Percentiles rank a stretch among this genome's conserved stretches.
Conservation (phyloP, 1,284 basidiomycete species). For the Peniophora sp. region DNA sequence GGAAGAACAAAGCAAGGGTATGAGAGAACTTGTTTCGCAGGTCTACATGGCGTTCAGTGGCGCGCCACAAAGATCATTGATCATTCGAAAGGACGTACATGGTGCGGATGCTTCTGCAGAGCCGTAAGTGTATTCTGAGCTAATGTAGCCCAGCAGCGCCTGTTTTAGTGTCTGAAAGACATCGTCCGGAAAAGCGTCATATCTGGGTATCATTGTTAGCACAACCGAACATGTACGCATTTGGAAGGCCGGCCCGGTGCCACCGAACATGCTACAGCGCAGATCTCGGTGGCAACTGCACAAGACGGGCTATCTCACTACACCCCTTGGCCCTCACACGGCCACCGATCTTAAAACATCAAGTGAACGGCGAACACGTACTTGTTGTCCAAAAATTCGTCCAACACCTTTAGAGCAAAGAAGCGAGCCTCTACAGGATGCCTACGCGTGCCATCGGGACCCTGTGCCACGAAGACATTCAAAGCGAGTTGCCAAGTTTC, state of each 20-base stretch:
- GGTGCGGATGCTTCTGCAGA: conserved; percentile 64
- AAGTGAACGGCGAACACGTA: conserved; percentile 29
- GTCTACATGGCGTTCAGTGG: conserved; percentile 34
- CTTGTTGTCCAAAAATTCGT: conserved; percentile 82
- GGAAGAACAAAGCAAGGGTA: conserved; percentile 92
- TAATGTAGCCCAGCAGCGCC: conserved; percentile 66
- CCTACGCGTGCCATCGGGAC: conserved; percentile 50
- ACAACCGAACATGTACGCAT: not conserved
- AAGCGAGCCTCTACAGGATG: conserved; percentile 74
- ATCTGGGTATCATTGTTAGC: conserved; percentile 32
- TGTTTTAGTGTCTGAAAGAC: conserved; percentile 65
- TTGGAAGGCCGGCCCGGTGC: too few species aligned
- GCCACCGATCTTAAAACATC: too few species aligned
- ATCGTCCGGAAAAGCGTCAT: conserved; percentile 61
- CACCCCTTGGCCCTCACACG: too few species aligned
- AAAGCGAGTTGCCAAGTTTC: conserved; percentile 78
- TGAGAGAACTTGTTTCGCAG: conserved; percentile 97
- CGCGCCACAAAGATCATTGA: too few species aligned
- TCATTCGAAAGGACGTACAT: conserved; percentile 47
- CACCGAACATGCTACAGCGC: too few species aligned
- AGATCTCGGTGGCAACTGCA: too few species aligned
- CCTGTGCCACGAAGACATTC: conserved; percentile 60
- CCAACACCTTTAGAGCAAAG: conserved; percentile 79
- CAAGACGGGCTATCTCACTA: too few species aligned
- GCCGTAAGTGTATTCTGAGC: conserved; percentile 73